phyloP scores from a whole-genome alignment of 805 yeast species.

The Ogataea trehaloabstinens region DNA sequence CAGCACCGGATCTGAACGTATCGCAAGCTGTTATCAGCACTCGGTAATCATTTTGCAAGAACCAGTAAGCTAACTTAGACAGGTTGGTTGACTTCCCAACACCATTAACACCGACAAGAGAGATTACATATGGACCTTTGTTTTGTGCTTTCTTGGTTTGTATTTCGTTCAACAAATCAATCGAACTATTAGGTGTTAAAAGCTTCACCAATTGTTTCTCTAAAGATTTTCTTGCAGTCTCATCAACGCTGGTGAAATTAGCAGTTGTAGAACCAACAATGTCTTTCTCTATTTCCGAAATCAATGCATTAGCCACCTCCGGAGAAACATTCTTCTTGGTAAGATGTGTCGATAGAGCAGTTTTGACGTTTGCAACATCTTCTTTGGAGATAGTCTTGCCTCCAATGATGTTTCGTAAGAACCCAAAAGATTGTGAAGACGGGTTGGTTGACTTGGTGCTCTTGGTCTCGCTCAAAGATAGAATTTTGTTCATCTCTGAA shows the following conservation, averaged over 20 bases:
- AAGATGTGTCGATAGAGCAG: slow-evolving; percentile 69
- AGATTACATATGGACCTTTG: slow-evolving; percentile 81
- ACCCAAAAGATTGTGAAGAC: slow-evolving; percentile 49
- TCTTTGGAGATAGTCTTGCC: slow-evolving; percentile 62
- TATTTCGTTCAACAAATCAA: slow-evolving; percentile 81
- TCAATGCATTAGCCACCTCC: slow-evolving; percentile 72
- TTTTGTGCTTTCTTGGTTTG: slow-evolving; percentile 41
- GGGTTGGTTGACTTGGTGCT: slow-evolving; percentile 12
- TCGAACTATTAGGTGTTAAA: slow-evolving; percentile 87
- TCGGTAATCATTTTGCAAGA: slow-evolving; percentile 80
- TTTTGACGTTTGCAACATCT: slow-evolving; percentile 64
- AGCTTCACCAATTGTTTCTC: slow-evolving; percentile 68
- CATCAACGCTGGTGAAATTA: slow-evolving; percentile 69
- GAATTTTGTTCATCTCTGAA: slow-evolving; percentile 44
- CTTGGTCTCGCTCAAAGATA: slow-evolving; percentile 26
- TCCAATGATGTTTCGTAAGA: slow-evolving; percentile 61
- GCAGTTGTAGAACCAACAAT: slow-evolving; percentile 71
- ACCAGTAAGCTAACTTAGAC: slow-evolving; percentile 94
- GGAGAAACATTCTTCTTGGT: slow-evolving; percentile 89
- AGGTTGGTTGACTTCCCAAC: slow-evolving; percentile 96
- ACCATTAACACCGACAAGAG: slow-evolving; percentile 97
- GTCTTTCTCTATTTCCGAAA: slow-evolving; percentile 66
- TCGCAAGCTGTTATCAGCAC: slow-evolving; percentile 96
- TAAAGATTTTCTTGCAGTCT: slow-evolving; percentile 64
- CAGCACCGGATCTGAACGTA: slow-evolving; percentile 97